Percentiles rank a stretch among this genome's conserved stretches.
Conservation (phyloP, 2,329 filamentous ascomycete species). For the Triangularia verruculosa region DNA sequence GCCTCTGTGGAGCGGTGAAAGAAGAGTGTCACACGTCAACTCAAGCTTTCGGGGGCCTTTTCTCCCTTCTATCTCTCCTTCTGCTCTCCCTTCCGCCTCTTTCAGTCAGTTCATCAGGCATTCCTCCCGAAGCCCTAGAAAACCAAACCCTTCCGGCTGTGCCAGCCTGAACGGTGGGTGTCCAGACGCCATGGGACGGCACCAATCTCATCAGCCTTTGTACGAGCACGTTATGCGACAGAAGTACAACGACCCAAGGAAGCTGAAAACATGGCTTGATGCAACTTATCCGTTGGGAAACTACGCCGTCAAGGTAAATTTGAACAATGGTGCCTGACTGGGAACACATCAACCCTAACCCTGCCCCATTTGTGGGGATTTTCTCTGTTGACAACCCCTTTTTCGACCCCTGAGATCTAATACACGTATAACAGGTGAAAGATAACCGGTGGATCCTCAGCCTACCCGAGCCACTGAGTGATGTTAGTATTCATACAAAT, state of each 20-base stretch:
- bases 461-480: neutral
- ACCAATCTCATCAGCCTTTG: neutral
- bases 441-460: neutral
- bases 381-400: neutral
- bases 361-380: neutral
- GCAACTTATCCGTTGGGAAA: neutral
- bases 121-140: too few species aligned
- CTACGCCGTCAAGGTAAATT: neutral
- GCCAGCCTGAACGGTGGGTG: too few species aligned
- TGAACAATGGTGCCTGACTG: too few species aligned
- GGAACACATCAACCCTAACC: too few species aligned
- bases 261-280: neutral
- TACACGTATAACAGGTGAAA: neutral
- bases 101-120: too few species aligned
- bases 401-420: neutral
- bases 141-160: too few species aligned
- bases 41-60: too few species aligned
- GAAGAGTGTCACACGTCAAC: too few species aligned
- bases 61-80: too few species aligned
- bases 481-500: neutral
- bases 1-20: too few species aligned
- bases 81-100: too few species aligned
- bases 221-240: neutral
- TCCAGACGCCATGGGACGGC: too few species aligned
- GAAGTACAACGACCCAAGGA: neutral